Conservation (phyloP, 805 yeast genomes). For the Yarrowia sp. region DNA sequence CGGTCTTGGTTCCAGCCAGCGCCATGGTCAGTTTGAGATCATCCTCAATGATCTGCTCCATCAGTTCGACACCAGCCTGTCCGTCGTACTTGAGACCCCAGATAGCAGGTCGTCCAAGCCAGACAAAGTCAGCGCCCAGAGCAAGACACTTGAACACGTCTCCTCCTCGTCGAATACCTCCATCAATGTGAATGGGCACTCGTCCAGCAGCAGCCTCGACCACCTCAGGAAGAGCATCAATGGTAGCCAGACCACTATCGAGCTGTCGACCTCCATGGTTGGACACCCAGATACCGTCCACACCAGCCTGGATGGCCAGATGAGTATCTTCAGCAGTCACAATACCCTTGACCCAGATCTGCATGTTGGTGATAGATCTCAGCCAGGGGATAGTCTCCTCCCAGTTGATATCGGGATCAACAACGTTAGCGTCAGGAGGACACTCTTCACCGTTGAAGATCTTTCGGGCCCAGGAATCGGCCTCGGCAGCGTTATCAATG, state of each 20-base stretch:
- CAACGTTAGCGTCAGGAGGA: constrained; percentile 30
- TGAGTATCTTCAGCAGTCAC: constrained; percentile 66
- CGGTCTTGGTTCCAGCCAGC: constrained; percentile 32
- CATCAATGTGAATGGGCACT: constrained; percentile 62
- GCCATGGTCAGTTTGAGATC: constrained; percentile 35
- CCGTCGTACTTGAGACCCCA: constrained; percentile 69
- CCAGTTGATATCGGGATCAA: constrained; percentile 39
- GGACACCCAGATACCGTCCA: constrained; percentile 63
- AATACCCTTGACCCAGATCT: constrained; percentile 60
- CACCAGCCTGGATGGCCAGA: constrained; percentile 55
- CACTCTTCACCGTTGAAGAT: constrained; percentile 28
- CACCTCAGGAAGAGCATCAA: constrained; percentile 63
- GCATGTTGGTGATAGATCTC: constrained; percentile 42
- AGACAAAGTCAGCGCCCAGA: constrained; percentile 65
- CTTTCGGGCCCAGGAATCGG: constrained; percentile 31
- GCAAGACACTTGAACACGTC: constrained; percentile 67
- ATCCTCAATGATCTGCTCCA: constrained; percentile 33
- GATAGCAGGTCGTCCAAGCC: constrained; percentile 65
- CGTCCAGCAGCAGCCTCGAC: constrained; percentile 42
- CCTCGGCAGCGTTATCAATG: constrained; percentile 34
- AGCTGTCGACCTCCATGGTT: constrained; percentile 78
- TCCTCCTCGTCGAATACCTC: constrained; percentile 67
- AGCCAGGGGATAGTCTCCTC: constrained; percentile 38
- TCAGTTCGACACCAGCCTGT: constrained; percentile 55
- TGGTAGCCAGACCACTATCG: constrained; percentile 60